Conservation (phyloP, 192 early-diverging fungal species). For the Podila epigama region DNA sequence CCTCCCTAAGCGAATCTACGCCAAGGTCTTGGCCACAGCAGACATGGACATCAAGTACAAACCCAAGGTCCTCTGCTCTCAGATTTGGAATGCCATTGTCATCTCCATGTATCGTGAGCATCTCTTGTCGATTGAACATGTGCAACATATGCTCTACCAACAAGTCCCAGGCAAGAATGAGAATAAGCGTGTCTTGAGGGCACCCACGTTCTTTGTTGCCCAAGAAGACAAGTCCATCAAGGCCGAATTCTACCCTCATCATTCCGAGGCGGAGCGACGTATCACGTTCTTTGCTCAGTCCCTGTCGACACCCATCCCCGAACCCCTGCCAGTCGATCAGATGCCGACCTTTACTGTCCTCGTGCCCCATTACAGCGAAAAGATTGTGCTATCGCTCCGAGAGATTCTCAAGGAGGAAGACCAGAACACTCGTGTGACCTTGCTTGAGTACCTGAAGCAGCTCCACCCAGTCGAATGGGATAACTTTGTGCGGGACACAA, state of each 20-base stretch:
- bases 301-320: conserved; percentile 76
- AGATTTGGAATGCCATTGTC: conserved; percentile 82
- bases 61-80: conserved; percentile 74
- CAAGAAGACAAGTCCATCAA: conserved; percentile 73
- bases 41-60: conserved; percentile 77
- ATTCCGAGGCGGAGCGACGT: conserved; percentile 79
- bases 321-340: conserved; percentile 74
- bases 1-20: conserved; percentile 77
- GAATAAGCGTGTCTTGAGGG: conserved; percentile 64
- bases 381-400: conserved; percentile 75
- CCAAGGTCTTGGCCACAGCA: conserved; percentile 68
- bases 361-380: conserved; percentile 81
- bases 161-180: conserved; percentile 56
- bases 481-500: conserved; percentile 85
- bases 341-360: conserved; percentile 85
- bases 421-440: conserved; percentile 73
- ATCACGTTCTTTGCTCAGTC: conserved; percentile 85
- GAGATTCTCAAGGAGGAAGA: conserved; percentile 84
- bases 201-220: conserved; percentile 74
- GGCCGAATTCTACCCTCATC: conserved; percentile 69
- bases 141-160: conserved; percentile 73
- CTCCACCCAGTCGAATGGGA: conserved; percentile 81
- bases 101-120: conserved; percentile 82
- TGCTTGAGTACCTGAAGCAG: conserved; percentile 80
- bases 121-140: conserved; percentile 71